Conservation (phyloP, 2,329 filamentous ascomycete genomes). For the Thyridium curvatum region DNA sequence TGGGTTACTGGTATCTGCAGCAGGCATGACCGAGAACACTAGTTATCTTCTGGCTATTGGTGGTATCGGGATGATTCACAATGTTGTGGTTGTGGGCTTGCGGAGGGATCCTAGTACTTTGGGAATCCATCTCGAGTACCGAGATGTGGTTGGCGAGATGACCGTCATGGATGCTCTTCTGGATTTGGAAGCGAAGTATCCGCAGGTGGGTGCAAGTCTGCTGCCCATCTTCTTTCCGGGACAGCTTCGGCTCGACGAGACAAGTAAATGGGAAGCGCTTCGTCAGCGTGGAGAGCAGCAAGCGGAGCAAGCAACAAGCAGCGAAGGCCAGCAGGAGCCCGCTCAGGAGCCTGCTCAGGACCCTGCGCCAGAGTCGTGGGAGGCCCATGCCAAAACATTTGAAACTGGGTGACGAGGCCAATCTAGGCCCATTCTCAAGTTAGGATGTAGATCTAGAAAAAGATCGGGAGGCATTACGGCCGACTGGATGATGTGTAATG, state of each 20-base stretch:
- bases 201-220: not conserved
- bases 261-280: not conserved
- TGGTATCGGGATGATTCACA: constrained; percentile 31
- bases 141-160: constrained; percentile 1
- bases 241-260: not conserved
- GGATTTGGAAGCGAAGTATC: constrained; percentile 3
- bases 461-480: no score
- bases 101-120: not conserved
- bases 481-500: no score
- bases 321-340: constrained; percentile 3
- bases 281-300: no score
- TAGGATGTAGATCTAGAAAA: no score
- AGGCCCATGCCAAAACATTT: no score
- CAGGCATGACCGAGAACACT: constrained; percentile 24
- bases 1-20: constrained; percentile 29
- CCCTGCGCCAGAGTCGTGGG: no score
- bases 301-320: not conserved
- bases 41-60: constrained; percentile 35
- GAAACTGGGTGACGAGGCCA: no score
- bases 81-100: constrained; percentile 24
- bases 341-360: no score
- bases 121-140: not conserved
- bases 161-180: constrained; percentile 9
- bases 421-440: no score
- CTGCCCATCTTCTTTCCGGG: not conserved